Percentiles rank a stretch among this genome's conserved stretches.
These are phyloP conservation scores for Rhizopus microsporus DNA, from an alignment of 371 early-diverging fungal species.

Conservation along the genomic window DNA sequence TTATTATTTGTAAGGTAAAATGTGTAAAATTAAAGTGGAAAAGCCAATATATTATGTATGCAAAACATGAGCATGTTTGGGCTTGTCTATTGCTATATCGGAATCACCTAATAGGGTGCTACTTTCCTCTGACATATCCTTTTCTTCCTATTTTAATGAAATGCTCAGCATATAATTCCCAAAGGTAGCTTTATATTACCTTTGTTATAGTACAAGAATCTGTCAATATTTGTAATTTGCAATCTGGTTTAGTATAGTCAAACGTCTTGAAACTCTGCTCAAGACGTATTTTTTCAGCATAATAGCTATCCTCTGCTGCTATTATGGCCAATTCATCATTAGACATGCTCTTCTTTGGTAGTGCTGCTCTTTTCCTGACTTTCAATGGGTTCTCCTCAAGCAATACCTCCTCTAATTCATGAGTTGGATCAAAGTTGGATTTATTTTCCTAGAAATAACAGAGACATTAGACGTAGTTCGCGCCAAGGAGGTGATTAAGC, in stretches of 20 bases:
- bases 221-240: no score
- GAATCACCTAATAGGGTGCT: no score
- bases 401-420: slow-evolving; percentile 92
- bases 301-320: background rate
- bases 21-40: no score
- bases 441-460: slow-evolving; percentile 50
- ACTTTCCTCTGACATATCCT: no score
- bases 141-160: no score
- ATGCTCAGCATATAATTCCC: no score
- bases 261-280: background rate
- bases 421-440: slow-evolving; percentile 93
- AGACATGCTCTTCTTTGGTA: slow-evolving; percentile 9
- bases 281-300: background rate
- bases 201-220: no score
- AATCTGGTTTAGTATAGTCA: background rate
- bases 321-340: slow-evolving; percentile 2
- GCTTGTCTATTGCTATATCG: no score
- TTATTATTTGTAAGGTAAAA: background rate
- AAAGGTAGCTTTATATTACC: no score
- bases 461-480: background rate
- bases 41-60: no score
- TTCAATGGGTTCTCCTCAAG: slow-evolving; percentile 57
- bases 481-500: background rate
- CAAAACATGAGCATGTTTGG: no score
- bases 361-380: slow-evolving; percentile 7